These are phyloP conservation scores for Cyberlindnera petersonii DNA, from an alignment of 805 yeast species.

Conservation along the genomic window DNA sequence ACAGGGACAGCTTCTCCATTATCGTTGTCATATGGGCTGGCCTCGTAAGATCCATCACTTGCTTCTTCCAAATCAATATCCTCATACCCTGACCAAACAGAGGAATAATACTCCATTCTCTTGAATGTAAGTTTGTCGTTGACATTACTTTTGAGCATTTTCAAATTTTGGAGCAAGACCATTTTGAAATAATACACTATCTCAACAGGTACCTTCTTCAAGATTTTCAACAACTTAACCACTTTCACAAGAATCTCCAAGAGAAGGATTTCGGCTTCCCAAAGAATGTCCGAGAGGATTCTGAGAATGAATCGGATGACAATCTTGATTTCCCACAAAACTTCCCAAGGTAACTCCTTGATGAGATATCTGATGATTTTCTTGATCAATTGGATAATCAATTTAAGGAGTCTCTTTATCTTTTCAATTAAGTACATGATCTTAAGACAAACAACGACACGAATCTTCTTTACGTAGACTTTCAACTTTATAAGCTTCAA, in stretches of 20 bases:
- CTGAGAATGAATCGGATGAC: constrained; percentile 17
- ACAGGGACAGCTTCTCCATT: too few relatives aligned
- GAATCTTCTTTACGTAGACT: constrained; percentile 14
- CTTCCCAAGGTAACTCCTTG: constrained; percentile 20
- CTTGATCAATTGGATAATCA: constrained; percentile 16
- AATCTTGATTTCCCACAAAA: constrained; percentile 19
- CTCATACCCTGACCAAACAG: constrained; percentile 11
- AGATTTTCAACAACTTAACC: constrained; percentile 12
- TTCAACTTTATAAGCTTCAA: constrained; percentile 23
- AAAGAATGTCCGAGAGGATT: constrained; percentile 18
- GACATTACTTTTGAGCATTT: constrained; percentile 5
- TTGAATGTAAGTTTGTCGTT: neutral
- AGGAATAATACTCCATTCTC: constrained; percentile 7
- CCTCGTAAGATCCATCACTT: neutral
- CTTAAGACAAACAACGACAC: constrained; percentile 16
- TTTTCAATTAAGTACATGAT: constrained; percentile 23
- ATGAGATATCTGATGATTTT: constrained; percentile 17
- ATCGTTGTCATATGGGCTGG: neutral
- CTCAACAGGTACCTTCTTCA: constrained; percentile 18
- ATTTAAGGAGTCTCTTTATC: constrained; percentile 16
- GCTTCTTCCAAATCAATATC: neutral
- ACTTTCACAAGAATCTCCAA: constrained; percentile 16
- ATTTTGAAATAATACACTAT: constrained; percentile 18
- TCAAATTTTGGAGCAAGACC: constrained; percentile 14
- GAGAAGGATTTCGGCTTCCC: constrained; percentile 21